Evolutionary conservation across 2,329 filamentous ascomycete genomes (phyloP), one percentile per base, ranked within the genome.

Genomic region (Aspergillus aculeatinus): DNA sequence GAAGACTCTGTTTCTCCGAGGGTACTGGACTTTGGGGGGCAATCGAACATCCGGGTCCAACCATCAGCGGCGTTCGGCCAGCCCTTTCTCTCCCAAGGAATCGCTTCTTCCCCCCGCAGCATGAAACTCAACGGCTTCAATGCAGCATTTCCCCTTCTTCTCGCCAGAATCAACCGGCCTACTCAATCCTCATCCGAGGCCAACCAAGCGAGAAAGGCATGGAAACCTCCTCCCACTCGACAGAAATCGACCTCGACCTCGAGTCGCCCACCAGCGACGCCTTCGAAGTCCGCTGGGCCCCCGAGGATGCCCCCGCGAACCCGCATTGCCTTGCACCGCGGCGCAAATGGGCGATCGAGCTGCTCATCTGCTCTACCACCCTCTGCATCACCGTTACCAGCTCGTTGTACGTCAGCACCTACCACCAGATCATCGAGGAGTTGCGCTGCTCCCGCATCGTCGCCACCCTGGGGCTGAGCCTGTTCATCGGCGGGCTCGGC

Each of bases 331-430:
- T 55, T 27, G 21, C 27, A 9, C 10, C 42, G 11, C 47, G 27
- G 53, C 42, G 44, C 12, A 55, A 55, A 33, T 55, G 53, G 53
- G 27, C 19, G 12, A 47, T 55, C 11, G 53, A 48, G 42, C 47
- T 48, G 5, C 44, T 55, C 11, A 47, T 55, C 27, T 48, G 25
- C n/a, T 48, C 53, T 6, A 55, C 25, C 42, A 48, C 53, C 2
- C 16, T 55, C 5, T 55, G 53, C 21, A 47, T 55, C 10, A 48
- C 42, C 19, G 53, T 55, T 19, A 55, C 60, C 11, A 60, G 58
- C 16, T 93, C 91, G n/a, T 85, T 94, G 63, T 96, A 96, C 74
- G 92, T 91, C 1, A 85, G 85, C 9, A 93, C 89, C 0, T 96
- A 96, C 73, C 71, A 68, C n/a, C 89, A 92, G 74, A 86, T 96